These are phyloP conservation scores for Neurospora sublineolata DNA, from an alignment of 495 filamentous ascomycete genomes.

Conservation along the genomic window DNA sequence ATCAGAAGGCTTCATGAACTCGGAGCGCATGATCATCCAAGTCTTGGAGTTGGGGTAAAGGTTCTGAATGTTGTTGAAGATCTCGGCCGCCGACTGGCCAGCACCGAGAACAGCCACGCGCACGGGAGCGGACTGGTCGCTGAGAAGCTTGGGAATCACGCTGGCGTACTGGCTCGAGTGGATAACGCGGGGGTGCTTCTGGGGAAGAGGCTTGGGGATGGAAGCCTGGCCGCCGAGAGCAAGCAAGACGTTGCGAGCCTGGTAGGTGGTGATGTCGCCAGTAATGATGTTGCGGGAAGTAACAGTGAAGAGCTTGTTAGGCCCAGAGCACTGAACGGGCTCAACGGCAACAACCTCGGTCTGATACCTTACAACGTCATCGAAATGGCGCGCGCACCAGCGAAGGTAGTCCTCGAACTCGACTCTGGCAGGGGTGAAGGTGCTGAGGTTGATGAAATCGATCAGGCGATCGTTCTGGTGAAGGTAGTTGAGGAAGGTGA, in stretches of 20 bases:
- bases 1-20: conserved; percentile 79
- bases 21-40: conserved; percentile 61
- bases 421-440: conserved; percentile 72
- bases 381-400: conserved; percentile 80
- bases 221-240: conserved; percentile 73
- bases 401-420: conserved; percentile 94
- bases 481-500: conserved; percentile 94
- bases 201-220: conserved; percentile 56
- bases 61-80: conserved; percentile 79
- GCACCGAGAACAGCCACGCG: conserved; percentile 75
- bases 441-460: conserved; percentile 79
- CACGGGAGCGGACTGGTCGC: conserved; percentile 44
- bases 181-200: conserved; percentile 53
- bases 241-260: conserved; percentile 72
- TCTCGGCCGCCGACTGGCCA: conserved; percentile 90
- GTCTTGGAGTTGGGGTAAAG: conserved; percentile 73
- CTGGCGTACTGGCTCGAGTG: conserved; percentile 86
- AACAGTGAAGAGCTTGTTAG: conserved; percentile 40
- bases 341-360: conserved; percentile 60
- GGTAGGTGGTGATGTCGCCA: conserved; percentile 23
- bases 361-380: conserved; percentile 64
- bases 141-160: conserved; percentile 46
- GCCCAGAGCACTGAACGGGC: conserved; percentile 32
- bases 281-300: conserved; percentile 26
- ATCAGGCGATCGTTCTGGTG: conserved; percentile 66